Conservation (phyloP, 352 stramenopile species). For the Hyaloperonospora brassicae region DNA sequence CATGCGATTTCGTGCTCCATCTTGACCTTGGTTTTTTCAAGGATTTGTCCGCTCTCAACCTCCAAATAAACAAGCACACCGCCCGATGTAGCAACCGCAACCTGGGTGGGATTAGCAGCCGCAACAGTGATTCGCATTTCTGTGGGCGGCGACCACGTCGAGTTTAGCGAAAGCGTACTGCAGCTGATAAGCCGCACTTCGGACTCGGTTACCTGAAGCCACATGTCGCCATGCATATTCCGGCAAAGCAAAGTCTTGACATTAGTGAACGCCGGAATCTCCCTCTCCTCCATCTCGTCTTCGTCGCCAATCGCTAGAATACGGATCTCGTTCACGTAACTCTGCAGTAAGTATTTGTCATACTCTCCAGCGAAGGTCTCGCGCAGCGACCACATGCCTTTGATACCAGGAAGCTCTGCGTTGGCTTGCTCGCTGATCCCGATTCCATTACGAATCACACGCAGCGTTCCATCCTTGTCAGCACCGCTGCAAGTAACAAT, state of each 20-base stretch:
- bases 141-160: constrained; percentile 68
- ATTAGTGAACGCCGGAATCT: constrained; percentile 82
- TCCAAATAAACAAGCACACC: constrained; percentile 89
- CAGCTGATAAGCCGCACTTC: constrained; percentile 87
- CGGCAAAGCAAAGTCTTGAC: constrained; percentile 89
- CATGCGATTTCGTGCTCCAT: constrained; percentile 94
- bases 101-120: constrained; percentile 84
- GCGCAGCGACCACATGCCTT: constrained; percentile 95
- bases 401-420: constrained; percentile 95
- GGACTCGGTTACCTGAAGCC: constrained; percentile 92
- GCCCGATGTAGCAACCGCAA: constrained; percentile 87
- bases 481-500: constrained; percentile 95
- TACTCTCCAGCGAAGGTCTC: constrained; percentile 75
- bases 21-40: constrained; percentile 49
- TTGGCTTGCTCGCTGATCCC: constrained; percentile 94
- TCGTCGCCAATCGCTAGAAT: constrained; percentile 89
- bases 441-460: constrained; percentile 98
- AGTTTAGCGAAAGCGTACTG: constrained; percentile 45
- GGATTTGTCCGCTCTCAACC: constrained; percentile 46
- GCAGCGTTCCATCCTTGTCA: constrained; percentile 92
- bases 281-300: constrained; percentile 89
- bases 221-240: constrained; percentile 84
- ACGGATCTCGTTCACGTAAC: constrained; percentile 93
- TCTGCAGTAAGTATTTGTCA: constrained; percentile 94
- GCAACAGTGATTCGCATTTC: constrained; percentile 76